Base-by-base conservation (phyloP, 2,329 filamentous ascomycete species). In the Sphaerulina vaccinii region DNA sequence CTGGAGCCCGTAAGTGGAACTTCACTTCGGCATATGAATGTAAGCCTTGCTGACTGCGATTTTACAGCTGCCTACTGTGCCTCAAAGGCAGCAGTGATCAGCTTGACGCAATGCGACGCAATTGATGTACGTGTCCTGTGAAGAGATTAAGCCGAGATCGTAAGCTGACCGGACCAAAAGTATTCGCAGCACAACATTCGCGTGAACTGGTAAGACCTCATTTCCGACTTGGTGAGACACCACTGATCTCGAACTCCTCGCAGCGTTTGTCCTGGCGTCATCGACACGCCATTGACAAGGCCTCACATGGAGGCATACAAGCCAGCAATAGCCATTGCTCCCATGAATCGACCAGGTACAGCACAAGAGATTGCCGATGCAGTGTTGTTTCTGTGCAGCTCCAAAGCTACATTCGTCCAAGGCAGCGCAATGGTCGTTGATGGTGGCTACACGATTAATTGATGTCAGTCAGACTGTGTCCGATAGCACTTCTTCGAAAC, bases 291-390 rank as follows among this genome's bases (percentile, higher is more conserved):
- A 7, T 72, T 76, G 69, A 75, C 72, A 3, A 65, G 64, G 32
- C 66, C 67, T 3, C 66, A 74, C n/a, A 63, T 71, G 8, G 63
- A 62, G 18, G 55, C 62, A 5, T 50, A 67, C 10, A 52, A 42
- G 32, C 57, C 64, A 21, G 66, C 66, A 2, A 63, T 69, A 19
- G 42, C 56, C 1, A 67, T 67, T 10, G 66, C 66, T 11, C 66
- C 66, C 2, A 61, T 68, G 11, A 76, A 79, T 9, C 70, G 73
- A 21, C 70, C 71, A 52, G 74, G 74, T 0, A 74, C 71, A 3
- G 66, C 73, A 1, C 71, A 77, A 43, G 75, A 78, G 51, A 67
- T 77, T 9, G 74, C 75, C 2, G 75, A 77, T 58, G 73, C 71
- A 1, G 68, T 75, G 8, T 56, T 77, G 29, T 78, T 77, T 49